Evolutionary conservation across 169 alveolate species (phyloP).

Genomic region (Cryptosporidium bovis): DNA sequence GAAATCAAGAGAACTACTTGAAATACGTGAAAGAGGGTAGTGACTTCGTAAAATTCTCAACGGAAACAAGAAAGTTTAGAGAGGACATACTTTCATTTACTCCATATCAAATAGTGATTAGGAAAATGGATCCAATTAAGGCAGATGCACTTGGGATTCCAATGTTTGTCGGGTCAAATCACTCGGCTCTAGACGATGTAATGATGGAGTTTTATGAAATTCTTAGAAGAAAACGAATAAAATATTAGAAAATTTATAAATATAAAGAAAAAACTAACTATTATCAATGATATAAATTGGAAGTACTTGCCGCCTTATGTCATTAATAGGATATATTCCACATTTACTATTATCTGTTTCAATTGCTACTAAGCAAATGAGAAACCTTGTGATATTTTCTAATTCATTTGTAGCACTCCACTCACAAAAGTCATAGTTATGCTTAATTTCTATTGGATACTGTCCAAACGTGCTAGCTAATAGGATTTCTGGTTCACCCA

Average conservation of each 20-base stretch:
- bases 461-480: constrained; percentile 40
- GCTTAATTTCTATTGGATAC: constrained; percentile 9
- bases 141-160: constrained; percentile 74
- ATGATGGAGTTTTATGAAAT: constrained; percentile 34
- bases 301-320: constrained; percentile 8
- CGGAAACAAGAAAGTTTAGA: constrained; percentile 5
- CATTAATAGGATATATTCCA: constrained; percentile 5
- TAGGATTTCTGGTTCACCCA: constrained; percentile 61
- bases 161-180: constrained; percentile 60
- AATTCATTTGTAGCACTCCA: constrained; percentile 3
- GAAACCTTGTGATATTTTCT: constrained; percentile 31
- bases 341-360: neutral
- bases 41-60: neutral
- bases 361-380: constrained; percentile 42
- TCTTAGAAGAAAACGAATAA: neutral
- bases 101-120: constrained; percentile 54
- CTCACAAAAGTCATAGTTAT: constrained; percentile 7
- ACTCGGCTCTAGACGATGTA: constrained; percentile 11
- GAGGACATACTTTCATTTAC: constrained; percentile 37
- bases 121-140: constrained; percentile 64
- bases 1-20: constrained; percentile 17
- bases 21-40: neutral
- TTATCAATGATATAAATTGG: constrained; percentile 55
- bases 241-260: neutral
- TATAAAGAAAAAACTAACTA: neutral